These are phyloP conservation scores for Sphagnurus paluster DNA, from an alignment of 1,284 basidiomycete genomes.

Conservation along the genomic window DNA sequence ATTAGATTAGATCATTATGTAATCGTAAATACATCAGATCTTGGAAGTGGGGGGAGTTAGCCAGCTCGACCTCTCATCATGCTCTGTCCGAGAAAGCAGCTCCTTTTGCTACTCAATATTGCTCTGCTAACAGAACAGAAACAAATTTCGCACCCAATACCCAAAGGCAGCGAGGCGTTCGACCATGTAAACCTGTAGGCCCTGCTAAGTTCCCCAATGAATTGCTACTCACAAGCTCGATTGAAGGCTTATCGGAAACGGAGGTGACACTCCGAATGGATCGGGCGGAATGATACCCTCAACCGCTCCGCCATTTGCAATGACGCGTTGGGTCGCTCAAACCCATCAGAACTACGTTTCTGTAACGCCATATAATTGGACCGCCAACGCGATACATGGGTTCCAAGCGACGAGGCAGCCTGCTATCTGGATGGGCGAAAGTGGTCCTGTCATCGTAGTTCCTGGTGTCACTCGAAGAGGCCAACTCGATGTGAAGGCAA, in stretches of 20 bases:
- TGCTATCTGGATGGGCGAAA: conserved; percentile 91
- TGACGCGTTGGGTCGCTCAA: conserved; percentile 81
- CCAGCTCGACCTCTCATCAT: no score
- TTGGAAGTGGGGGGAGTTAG: no score
- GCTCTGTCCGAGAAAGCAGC: no score
- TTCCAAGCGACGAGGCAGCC: conserved; percentile 83
- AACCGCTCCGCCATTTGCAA: conserved; percentile 77
- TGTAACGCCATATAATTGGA: conserved; percentile 76
- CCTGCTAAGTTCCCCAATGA: background rate
- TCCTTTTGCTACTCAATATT: background rate
- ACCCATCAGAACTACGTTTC: conserved; percentile 75
- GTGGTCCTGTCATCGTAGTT: conserved; percentile 62
- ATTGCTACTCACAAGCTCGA: background rate
- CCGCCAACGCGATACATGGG: conserved; percentile 61
- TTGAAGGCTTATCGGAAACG: conserved; percentile 62
- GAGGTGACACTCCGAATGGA: conserved; percentile 66
- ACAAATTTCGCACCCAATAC: background rate
- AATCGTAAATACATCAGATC: no score
- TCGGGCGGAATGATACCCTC: conserved; percentile 75
- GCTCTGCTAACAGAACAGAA: background rate
- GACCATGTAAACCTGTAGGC: conserved; percentile 56
- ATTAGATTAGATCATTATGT: no score
- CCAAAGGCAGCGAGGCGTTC: conserved; percentile 34
- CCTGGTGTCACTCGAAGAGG: conserved; percentile 46
- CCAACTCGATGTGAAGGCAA: conserved; percentile 46